These are phyloP conservation scores for Blastobotrys parvus DNA, from an alignment of 805 yeast genomes.

Conservation along the genomic window DNA sequence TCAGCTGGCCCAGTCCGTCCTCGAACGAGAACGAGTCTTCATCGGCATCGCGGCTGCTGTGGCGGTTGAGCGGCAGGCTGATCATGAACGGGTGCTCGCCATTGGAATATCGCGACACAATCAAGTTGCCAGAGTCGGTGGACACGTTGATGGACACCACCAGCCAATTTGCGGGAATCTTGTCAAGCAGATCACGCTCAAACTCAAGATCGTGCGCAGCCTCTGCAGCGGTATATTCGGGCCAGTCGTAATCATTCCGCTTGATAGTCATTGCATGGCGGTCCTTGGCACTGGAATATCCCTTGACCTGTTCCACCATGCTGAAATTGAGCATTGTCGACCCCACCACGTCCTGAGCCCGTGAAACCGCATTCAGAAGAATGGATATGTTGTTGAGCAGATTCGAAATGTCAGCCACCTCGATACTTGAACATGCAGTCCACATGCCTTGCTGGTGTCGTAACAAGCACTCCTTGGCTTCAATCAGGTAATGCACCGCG, in stretches of 20 bases:
- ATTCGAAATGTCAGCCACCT: slow-evolving; percentile 9
- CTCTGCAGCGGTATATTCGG: background rate
- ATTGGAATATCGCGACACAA: slow-evolving; percentile 40
- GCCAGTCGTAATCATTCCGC: background rate
- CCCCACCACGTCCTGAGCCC: slow-evolving; percentile 1
- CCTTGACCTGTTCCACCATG: background rate
- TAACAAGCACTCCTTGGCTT: slow-evolving; percentile 5
- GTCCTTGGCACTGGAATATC: slow-evolving; percentile 5
- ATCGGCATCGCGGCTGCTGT: slow-evolving; percentile 37
- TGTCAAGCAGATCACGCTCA: slow-evolving; percentile 2
- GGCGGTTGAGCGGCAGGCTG: slow-evolving; percentile 53
- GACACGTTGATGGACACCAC: slow-evolving; percentile 57
- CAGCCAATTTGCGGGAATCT: slow-evolving; percentile 45
- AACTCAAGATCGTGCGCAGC: background rate
- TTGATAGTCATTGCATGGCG: background rate
- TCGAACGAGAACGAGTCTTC: slow-evolving; percentile 35
- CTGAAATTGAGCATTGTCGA: background rate
- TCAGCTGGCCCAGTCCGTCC: slow-evolving; percentile 44
- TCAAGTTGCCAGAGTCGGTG: slow-evolving; percentile 46
- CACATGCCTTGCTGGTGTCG: background rate
- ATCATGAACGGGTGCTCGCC: slow-evolving; percentile 37
- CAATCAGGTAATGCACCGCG: slow-evolving; percentile 2
- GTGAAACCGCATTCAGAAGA: slow-evolving; percentile 10
- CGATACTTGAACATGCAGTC: slow-evolving; percentile 10
- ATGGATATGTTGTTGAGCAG: slow-evolving; percentile 9